A percentile compares a stretch with the other conserved stretches of the same genome.
Evolutionary conservation across 768 basidiomycete species (phyloP).

Genomic region (Suillus discolor): DNA sequence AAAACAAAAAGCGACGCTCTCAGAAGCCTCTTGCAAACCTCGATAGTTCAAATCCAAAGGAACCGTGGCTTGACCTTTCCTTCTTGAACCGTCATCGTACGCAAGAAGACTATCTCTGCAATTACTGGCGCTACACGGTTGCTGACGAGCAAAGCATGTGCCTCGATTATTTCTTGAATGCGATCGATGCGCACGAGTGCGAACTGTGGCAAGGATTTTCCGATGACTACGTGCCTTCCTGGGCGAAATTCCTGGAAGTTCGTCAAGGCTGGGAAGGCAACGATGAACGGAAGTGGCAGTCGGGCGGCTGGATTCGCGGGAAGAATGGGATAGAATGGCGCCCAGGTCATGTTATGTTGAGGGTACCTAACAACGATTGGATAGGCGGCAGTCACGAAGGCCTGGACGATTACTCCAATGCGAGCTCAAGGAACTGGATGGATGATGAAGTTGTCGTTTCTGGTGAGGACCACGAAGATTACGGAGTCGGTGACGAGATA

Average conservation of each 20-base stretch:
- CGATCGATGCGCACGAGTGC: neutral
- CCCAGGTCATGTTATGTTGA: neutral
- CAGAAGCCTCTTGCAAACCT: neutral
- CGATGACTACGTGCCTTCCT: neutral
- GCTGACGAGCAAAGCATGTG: neutral
- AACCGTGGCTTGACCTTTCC: conserved; percentile 5
- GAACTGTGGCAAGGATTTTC: neutral
- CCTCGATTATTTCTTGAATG: neutral
- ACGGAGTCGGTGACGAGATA: neutral
- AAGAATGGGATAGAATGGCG: neutral
- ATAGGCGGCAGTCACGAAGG: neutral
- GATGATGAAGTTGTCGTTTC: neutral
- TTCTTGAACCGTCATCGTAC: neutral
- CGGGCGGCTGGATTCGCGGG: neutral
- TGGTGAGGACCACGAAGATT: no score
- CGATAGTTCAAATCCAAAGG: neutral
- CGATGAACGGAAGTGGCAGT: neutral
- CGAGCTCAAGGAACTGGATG: neutral
- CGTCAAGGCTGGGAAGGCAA: neutral
- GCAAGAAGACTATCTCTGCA: neutral
- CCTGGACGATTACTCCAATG: neutral
- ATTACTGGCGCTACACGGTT: neutral
- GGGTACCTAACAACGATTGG: neutral
- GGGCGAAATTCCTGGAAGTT: neutral
- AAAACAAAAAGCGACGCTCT: neutral